Evolutionary conservation across 768 basidiomycete genomes (phyloP), one percentile per base, ranked within the genome.

Genomic region (Boletellus ananas): DNA sequence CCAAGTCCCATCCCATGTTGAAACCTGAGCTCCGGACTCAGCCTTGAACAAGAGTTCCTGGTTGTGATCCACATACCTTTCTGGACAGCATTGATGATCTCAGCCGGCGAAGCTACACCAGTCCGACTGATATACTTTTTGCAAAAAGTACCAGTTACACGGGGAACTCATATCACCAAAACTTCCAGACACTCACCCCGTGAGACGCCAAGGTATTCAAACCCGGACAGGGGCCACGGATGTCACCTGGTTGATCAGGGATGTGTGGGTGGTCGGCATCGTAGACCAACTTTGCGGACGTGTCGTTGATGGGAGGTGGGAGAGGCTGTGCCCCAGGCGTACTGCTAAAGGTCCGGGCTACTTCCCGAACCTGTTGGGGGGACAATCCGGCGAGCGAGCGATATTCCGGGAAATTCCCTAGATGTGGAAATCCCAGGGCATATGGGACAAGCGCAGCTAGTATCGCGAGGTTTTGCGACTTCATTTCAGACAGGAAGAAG

Each of bases 141-240:
- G 6, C 2, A 33, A 36, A 34, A 37, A 27, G 3, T 21, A 17
- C 2, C 34, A 34, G 5, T 17, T 42, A n/a, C n/a, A 33, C 13
- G 10, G 13, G 27, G 34, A 45, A 40, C 20, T n/a, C 1, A 10
- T 6, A 6, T 40, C 35, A 12, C 21, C 9, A n/a, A n/a, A n/a
- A n/a, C n/a, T n/a, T 35, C 14, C 6, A n/a, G 27, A 45, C 6
- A 41, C 62, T 52, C 14, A 65, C 62, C n/a, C 62, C 62, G 9
- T 63, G 62, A 59, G 59, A 56, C 9, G 63, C 59, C 1, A 63
- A 35, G 6, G 63, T 65, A 29, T 63, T 63, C 46, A 63, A 33
- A 48, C 62, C 62, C 0, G 62, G 59, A 31, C 54, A 63, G 7
- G 62, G 63, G 4, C 62, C 62, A 42, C 62, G 62, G 21, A 65